Evolutionary conservation across 441 rosid species (phyloP), one percentile per base, ranked within the genome.

Genomic region (Bocquillonia castaneifolia): DNA sequence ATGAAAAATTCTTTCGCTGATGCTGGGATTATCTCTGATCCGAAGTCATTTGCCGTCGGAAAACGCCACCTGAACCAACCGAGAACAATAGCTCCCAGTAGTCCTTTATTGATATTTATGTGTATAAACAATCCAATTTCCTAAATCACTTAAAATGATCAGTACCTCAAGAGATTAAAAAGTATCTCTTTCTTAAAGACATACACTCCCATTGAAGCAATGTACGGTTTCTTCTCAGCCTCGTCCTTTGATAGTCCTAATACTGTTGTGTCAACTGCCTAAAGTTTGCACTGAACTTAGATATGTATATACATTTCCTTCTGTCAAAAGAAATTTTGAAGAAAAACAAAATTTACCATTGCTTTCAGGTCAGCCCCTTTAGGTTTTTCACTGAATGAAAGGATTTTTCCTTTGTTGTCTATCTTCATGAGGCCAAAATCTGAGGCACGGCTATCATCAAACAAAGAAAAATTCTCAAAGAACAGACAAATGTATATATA

Each of bases 371-470:
- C 87, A 17, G 28, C 59, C 72, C 95, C 97, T 83, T 54, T 93
- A 25, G 99, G 97, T 80, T 93, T 93, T 83, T 93, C 97, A 67
- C 92, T 88, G 81, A 93, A 93, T 10, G 87, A 88, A 52, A 88
- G 74, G 65, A 93, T 77, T 74, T 87, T 86, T 78, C 95, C 99
- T 66, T 84, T 88, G 42, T 83, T 83, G 86, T 93, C 89, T 58
- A 91, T 91, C 90, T 89, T 93, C 99, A 93, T 88, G 37, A 93
- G 86, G 69, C 99, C 97, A 65, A 93, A 93, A 74, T 89, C 95
- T 68, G 99, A 89, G 76, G 99, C 99, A 72, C 97, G 97, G 64
- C 97, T 93, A 84, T 77, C 83, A 75, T 66, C 68, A 53, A 77
- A 74, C 57, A 57, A 67, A 40, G 68, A 26, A 13, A 66, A 68